Conservation (phyloP, 1,139 yeast genomes). For the Nakaseomyces uthaithaninus region DNA sequence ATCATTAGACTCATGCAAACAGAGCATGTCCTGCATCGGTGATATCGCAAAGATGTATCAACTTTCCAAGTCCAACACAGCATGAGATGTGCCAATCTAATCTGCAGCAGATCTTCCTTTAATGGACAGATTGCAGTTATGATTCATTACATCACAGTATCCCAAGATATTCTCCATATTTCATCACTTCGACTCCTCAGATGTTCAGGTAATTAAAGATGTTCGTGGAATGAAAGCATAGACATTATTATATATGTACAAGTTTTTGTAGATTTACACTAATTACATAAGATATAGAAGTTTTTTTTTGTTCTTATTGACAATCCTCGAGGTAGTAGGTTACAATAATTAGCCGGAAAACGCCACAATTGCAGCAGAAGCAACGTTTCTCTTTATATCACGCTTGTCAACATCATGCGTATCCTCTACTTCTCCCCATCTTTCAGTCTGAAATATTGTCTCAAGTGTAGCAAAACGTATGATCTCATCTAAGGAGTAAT, state of each 20-base stretch:
- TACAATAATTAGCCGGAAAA: conserved; percentile 24
- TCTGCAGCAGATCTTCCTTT: background rate
- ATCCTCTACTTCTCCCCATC: conserved; percentile 98
- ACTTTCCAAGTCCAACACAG: background rate
- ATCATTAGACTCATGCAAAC: conserved; percentile 49
- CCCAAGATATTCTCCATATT: background rate
- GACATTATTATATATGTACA: conserved; percentile 2
- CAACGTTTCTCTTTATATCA: conserved; percentile 73
- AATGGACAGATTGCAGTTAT: too few relatives aligned
- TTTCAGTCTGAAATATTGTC: conserved; percentile 70
- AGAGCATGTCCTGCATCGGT: conserved; percentile 42
- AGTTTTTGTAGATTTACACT: conserved; percentile 3
- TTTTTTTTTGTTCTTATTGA: too few relatives aligned
- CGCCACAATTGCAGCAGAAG: conserved; percentile 68
- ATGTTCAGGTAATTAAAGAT: background rate
- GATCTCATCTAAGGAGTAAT: conserved; percentile 53
- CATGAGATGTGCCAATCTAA: background rate
- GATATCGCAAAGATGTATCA: conserved; percentile 29
- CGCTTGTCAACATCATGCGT: conserved; percentile 94
- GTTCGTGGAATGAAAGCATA: background rate
- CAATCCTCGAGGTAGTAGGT: too few relatives aligned
- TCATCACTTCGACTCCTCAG: too few relatives aligned
- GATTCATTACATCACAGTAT: background rate
- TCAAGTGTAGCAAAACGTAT: conserved; percentile 76
- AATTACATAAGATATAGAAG: too few relatives aligned